Percentiles rank a stretch among this genome's conserved stretches.
Conservation (phyloP, 768 basidiomycete genomes). For the Candolleomyces efflorescens region DNA sequence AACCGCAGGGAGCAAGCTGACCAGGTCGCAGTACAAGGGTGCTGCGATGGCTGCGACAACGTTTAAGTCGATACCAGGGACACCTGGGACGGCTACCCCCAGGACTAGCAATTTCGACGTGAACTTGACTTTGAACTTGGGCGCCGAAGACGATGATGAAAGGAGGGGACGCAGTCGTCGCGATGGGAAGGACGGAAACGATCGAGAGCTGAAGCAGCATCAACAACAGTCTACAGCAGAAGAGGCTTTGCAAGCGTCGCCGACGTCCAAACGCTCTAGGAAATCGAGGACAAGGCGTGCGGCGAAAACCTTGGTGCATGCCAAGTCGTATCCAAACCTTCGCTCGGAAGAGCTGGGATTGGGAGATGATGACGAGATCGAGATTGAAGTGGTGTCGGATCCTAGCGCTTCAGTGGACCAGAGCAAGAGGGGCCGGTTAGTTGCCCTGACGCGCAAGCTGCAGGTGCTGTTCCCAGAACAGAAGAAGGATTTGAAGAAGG, state of each 20-base stretch:
- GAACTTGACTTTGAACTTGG: neutral
- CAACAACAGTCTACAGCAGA: too few species aligned
- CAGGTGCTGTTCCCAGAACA: constrained; percentile 56
- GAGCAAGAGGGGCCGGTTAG: constrained; percentile 38
- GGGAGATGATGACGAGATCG: neutral
- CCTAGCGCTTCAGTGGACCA: constrained; percentile 7
- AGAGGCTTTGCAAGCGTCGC: too few species aligned
- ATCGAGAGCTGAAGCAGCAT: neutral
- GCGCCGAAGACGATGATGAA: too few species aligned
- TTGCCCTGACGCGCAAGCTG: constrained; percentile 53
- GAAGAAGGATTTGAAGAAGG: constrained; percentile 19
- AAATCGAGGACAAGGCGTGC: constrained; percentile 3
- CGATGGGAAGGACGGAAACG: constrained; percentile 6
- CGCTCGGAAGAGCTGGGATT: neutral
- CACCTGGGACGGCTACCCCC: neutral
- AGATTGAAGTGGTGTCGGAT: neutral
- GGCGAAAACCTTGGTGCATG: constrained; percentile 6
- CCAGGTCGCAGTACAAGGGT: constrained; percentile 10
- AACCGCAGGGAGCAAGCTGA: too few species aligned
- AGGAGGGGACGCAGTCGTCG: constrained; percentile 10
- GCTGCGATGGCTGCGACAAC: too few species aligned
- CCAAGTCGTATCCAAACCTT: constrained; percentile 13
- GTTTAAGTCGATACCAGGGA: too few species aligned
- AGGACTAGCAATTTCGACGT: neutral
- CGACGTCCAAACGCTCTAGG: neutral